Conservation (phyloP, 306 rosid genomes). For the Comarum palustre region DNA sequence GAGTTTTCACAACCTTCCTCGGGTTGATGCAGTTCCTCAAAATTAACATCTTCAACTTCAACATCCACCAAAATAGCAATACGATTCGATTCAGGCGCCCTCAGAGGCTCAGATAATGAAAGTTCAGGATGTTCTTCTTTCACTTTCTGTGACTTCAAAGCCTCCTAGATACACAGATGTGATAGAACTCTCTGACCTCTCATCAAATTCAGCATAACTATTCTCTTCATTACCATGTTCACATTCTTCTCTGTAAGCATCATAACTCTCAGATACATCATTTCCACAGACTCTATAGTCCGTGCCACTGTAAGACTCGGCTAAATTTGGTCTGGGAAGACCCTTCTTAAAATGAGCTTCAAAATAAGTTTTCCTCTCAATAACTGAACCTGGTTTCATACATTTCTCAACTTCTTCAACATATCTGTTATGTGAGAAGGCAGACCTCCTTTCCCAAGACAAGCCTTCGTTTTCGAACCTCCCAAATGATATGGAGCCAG, state of each 20-base stretch:
- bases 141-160: conserved; percentile 25
- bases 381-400: conserved; percentile 69
- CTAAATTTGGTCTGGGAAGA: conserved; percentile 35
- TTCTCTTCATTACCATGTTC: conserved; percentile 39
- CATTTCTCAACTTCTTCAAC: conserved; percentile 78
- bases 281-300: conserved; percentile 32
- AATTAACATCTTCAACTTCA: conserved; percentile 16
- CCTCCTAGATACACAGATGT: conserved; percentile 43
- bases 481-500: conserved; percentile 85
- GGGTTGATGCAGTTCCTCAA: conserved; percentile 35
- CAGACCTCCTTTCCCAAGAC: conserved; percentile 79
- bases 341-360: conserved; percentile 84
- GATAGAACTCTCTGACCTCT: conserved; percentile 40
- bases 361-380: conserved; percentile 61
- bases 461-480: conserved; percentile 64
- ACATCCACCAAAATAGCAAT: conserved; percentile 26
- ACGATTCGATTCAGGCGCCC: conserved; percentile 22
- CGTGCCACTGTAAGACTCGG: conserved; percentile 22
- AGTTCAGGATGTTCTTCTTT: conserved; percentile 33
- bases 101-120: conserved; percentile 32
- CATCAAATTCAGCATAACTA: conserved; percentile 33
- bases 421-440: conserved; percentile 67
- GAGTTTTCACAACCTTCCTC: conserved; percentile 29
- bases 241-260: conserved; percentile 34
- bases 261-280: conserved; percentile 36